Percentiles rank a stretch among this genome's conserved stretches.
These are phyloP conservation scores for Podaxis rugospora DNA, from an alignment of 768 basidiomycete species.

Conservation along the genomic window DNA sequence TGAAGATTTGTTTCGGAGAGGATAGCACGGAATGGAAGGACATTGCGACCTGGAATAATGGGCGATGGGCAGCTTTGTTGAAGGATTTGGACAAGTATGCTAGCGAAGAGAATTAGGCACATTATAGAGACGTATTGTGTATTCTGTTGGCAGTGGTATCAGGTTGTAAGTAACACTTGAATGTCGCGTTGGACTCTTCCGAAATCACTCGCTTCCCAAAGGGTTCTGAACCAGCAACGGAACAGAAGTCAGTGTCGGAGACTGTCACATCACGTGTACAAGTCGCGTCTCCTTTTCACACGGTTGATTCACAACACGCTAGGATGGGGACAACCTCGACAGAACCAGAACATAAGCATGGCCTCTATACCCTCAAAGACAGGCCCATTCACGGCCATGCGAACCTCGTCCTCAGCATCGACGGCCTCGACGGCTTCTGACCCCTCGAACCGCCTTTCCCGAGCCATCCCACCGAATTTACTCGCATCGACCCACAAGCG, in stretches of 20 bases:
- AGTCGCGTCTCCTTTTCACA: constrained; percentile 6
- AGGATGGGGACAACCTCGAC: not conserved
- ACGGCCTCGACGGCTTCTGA: constrained; percentile 22
- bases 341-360: constrained; percentile 7
- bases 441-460: constrained; percentile 23
- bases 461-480: constrained; percentile 27
- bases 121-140: not conserved
- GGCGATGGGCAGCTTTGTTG: constrained; percentile 29
- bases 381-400: constrained; percentile 10
- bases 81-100: constrained; percentile 19
- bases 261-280: not conserved
- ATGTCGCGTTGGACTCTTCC: no score
- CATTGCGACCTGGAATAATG: constrained; percentile 30
- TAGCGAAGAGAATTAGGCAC: not conserved
- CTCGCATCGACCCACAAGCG: constrained; percentile 51
- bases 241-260: not conserved
- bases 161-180: not conserved
- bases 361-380: constrained; percentile 3
- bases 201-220: not conserved
- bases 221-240: not conserved
- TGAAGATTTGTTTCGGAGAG: constrained; percentile 26
- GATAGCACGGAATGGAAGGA: constrained; percentile 35
- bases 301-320: not conserved
- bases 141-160: not conserved
- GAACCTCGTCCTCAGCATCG: constrained; percentile 9